Evolutionary conservation across 1,284 basidiomycete species (phyloP).

Genomic region (Trametes sp.): DNA sequence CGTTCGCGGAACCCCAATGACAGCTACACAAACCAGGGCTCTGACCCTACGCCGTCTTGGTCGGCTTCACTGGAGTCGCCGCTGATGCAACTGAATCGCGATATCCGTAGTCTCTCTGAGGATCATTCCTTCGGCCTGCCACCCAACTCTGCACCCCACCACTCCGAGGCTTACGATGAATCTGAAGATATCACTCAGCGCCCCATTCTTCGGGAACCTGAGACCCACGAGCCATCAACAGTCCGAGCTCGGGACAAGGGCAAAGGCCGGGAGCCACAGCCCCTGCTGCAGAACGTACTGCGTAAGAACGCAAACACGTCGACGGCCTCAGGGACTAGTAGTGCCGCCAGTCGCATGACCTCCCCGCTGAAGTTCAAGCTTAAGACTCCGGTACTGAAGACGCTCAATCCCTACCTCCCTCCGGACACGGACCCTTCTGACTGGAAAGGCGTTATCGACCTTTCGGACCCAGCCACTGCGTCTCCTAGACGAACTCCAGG

Average conservation of each 20-base stretch:
- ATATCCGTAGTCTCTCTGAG: conserved; percentile 61
- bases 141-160: conserved; percentile 29
- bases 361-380: conserved; percentile 56
- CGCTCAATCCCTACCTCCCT: conserved; percentile 69
- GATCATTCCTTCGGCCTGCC: conserved; percentile 34
- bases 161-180: conserved; percentile 31
- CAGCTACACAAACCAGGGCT: conserved; percentile 47
- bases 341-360: conserved; percentile 35
- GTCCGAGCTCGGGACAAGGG: conserved; percentile 43
- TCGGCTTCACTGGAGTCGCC: conserved; percentile 77
- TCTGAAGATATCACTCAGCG: conserved; percentile 40
- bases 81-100: conserved; percentile 73
- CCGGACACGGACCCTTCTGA: conserved; percentile 55
- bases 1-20: conserved; percentile 48
- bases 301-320: conserved; percentile 49
- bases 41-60: conserved; percentile 64
- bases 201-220: conserved; percentile 14
- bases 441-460: conserved; percentile 81
- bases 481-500: conserved; percentile 33
- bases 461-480: conserved; percentile 64
- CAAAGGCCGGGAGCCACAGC: conserved; percentile 52
- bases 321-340: conserved; percentile 27
- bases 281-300: conserved; percentile 57
- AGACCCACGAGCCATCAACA: conserved; percentile 9
- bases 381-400: conserved; percentile 62